phyloP scores from a whole-genome alignment of 805 yeast genomes.

The Metschnikowia lochheadii region DNA sequence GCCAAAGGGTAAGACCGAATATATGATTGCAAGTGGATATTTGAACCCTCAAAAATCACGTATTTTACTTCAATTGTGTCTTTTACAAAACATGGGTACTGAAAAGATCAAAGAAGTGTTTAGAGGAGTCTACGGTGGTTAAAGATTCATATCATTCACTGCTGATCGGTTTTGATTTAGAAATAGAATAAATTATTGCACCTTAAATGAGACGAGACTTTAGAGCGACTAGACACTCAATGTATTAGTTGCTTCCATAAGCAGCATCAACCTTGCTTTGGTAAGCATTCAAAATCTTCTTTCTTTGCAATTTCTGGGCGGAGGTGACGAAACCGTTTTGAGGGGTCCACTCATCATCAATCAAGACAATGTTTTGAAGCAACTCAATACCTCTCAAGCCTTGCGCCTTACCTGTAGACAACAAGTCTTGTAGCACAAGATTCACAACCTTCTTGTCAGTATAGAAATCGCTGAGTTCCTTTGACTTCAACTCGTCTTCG shows the following conservation, averaged over 20 bases:
- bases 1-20: slow-evolving; percentile 20
- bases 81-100: slow-evolving; percentile 37
- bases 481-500: slow-evolving; percentile 43
- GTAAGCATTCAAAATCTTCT: slow-evolving; percentile 72
- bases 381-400: slow-evolving; percentile 86
- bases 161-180: not conserved
- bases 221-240: not conserved
- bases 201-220: not conserved
- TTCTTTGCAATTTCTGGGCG: slow-evolving; percentile 95
- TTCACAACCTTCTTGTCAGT: slow-evolving; percentile 53
- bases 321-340: slow-evolving; percentile 90
- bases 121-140: slow-evolving; percentile 42
- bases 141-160: not conserved
- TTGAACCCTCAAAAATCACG: slow-evolving; percentile 64
- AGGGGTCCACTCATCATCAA: slow-evolving; percentile 96
- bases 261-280: slow-evolving; percentile 63
- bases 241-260: slow-evolving; percentile 30
- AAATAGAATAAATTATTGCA: not conserved
- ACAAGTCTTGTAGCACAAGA: slow-evolving; percentile 54
- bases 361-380: slow-evolving; percentile 68
- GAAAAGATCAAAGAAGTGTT: slow-evolving; percentile 44
- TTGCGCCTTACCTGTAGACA: slow-evolving; percentile 73
- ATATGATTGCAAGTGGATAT: slow-evolving; percentile 55
- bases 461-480: slow-evolving; percentile 46
- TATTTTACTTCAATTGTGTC: slow-evolving; percentile 53